Evolutionary conservation across 495 filamentous ascomycete genomes (phyloP), one percentile per base, ranked within the genome.

Genomic region (Thozetella sp.): DNA sequence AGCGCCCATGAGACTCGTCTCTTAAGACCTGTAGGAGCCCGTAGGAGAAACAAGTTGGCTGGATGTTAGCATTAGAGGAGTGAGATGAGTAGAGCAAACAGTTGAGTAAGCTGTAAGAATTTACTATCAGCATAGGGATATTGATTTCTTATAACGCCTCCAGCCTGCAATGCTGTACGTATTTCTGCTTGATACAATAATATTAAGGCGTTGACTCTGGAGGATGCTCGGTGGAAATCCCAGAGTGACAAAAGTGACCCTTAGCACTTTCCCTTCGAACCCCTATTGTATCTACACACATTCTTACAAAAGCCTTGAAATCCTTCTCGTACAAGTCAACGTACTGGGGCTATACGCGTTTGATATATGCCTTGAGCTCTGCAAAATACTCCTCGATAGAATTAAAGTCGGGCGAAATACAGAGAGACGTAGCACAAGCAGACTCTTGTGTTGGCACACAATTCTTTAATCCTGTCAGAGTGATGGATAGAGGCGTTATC

Each of bases 401-500:
- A 62, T 71, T 76, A 43, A 72, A 67, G 56, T 72, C 69, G 51
- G 67, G 67, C 52, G n/a, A 63, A 72, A 59, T 67, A 72, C 15
- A 66, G 74, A 22, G 73, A 68, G 51, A 76, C 58, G 57, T 72
- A 79, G 24, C 76, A 19, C 4, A 78, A 56, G 50, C 67, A 74
- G 1, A 80, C 76, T 22, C 78, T 72, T 25, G 72, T 69, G 25
- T 68, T 59, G 12, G 48, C 45, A 55, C 67, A 80, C 57, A 78
- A 59, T 34, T 74, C 53, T 51, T 74, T 48, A n/a, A 79, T 61
- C 40, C 62, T 51, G 4, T 73, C 63, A 3, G 62, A 66, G 60
- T 66, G 65, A 62, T 82, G 64, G 54, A 79, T 74, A 19, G 73
- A 77, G 20, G 71, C 69, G 67, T 81, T 79, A 55, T 81, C 79